Evolutionary conservation across 306 rosid species (phyloP).

Genomic region (Sicyos edulis): DNA sequence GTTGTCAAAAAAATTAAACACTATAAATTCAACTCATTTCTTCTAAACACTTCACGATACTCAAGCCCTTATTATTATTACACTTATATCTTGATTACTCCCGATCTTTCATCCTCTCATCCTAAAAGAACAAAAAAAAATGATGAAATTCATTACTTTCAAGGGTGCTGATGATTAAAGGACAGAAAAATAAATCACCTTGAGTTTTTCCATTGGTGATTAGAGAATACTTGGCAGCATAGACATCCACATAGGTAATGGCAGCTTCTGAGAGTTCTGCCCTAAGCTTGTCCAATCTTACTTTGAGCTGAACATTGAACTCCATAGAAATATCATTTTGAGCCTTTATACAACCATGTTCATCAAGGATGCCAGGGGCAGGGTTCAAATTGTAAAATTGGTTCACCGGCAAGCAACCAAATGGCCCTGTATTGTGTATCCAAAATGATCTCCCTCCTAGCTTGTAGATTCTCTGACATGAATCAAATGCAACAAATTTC

Average conservation of each 20-base stretch:
- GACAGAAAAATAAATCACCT: slow-evolving; percentile 34
- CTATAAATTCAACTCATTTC: no score
- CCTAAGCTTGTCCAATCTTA: slow-evolving; percentile 56
- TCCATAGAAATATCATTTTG: slow-evolving; percentile 63
- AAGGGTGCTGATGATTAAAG: neutral
- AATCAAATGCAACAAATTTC: neutral
- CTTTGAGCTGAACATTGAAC: slow-evolving; percentile 64
- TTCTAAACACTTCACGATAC: no score
- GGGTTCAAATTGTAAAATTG: slow-evolving; percentile 59
- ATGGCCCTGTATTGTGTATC: slow-evolving; percentile 91
- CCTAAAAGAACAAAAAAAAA: neutral
- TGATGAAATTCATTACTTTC: neutral
- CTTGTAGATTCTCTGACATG: slow-evolving; percentile 48
- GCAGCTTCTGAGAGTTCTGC: slow-evolving; percentile 78
- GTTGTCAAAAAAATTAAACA: no score
- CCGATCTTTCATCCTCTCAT: neutral
- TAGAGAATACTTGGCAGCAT: slow-evolving; percentile 72
- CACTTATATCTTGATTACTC: neutral
- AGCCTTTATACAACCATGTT: slow-evolving; percentile 55
- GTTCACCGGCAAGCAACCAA: slow-evolving; percentile 75
- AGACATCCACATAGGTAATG: slow-evolving; percentile 70
- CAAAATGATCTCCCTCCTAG: slow-evolving; percentile 83
- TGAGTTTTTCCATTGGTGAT: slow-evolving; percentile 60
- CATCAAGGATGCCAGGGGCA: slow-evolving; percentile 51
- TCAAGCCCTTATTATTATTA: no score